Conservation (phyloP, 495 filamentous ascomycete genomes). For the Aspergillus egyptiacus region DNA sequence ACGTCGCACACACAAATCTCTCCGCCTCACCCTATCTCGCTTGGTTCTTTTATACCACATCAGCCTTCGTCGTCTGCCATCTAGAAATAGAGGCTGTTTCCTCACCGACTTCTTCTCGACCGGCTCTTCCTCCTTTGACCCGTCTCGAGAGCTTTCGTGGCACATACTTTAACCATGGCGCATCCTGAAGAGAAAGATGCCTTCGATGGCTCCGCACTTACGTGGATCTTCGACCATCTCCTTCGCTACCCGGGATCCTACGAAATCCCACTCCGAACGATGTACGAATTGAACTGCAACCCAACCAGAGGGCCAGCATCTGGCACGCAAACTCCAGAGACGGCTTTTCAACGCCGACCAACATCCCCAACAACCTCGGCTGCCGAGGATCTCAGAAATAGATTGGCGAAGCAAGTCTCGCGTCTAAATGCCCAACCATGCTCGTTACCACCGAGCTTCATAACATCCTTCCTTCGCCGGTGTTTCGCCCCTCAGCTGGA, state of each 20-base stretch:
- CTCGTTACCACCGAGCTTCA: conserved; percentile 61
- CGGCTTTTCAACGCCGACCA: conserved; percentile 33
- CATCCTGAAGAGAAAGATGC: conserved; percentile 18
- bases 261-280: conserved; percentile 67
- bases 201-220: conserved; percentile 42
- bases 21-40: conserved; percentile 10
- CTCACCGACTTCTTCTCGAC: background rate
- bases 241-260: conserved; percentile 60
- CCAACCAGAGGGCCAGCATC: conserved; percentile 39
- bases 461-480: conserved; percentile 58
- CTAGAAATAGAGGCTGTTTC: conserved; percentile 1
- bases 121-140: background rate
- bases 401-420: conserved; percentile 58
- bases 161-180: conserved; percentile 19
- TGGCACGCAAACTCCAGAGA: conserved; percentile 26
- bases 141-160: background rate
- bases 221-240: conserved; percentile 65
- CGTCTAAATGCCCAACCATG: conserved; percentile 57
- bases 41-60: conserved; percentile 17
- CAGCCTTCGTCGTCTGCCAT: conserved; percentile 2
- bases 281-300: conserved; percentile 66
- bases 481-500: conserved; percentile 54
- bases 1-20: conserved; percentile 19
- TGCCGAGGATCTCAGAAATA: conserved; percentile 55
- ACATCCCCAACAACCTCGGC: conserved; percentile 36